These are phyloP conservation scores for Pulveroboletus ravenelii DNA, from an alignment of 768 basidiomycete genomes.

Conservation along the genomic window DNA sequence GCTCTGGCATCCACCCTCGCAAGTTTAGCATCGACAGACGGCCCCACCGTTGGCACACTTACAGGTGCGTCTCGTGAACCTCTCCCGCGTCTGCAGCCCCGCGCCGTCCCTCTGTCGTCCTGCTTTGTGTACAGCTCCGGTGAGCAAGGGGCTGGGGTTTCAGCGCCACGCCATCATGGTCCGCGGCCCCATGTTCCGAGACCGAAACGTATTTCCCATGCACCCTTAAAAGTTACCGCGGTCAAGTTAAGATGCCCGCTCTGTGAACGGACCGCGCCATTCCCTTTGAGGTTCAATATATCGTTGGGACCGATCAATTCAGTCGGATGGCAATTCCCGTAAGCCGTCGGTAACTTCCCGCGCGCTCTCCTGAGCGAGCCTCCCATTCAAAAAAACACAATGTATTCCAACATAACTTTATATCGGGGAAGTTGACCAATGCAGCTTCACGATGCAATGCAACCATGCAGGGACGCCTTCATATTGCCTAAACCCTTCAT, in stretches of 20 bases:
- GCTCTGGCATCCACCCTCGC: no score
- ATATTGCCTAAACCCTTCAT: constrained; percentile 8
- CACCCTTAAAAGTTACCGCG: neutral
- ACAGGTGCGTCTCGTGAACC: neutral
- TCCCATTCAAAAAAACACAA: constrained; percentile 3
- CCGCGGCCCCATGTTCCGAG: neutral
- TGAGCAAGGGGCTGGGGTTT: neutral
- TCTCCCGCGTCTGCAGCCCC: neutral
- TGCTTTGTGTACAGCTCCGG: neutral
- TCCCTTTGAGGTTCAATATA: neutral
- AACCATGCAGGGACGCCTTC: constrained; percentile 20
- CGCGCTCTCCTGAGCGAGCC: constrained; percentile 2
- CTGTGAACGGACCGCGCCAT: constrained; percentile 2
- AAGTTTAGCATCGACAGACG: neutral
- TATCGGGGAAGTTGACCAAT: neutral
- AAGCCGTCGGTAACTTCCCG: constrained; percentile 1
- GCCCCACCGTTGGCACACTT: neutral
- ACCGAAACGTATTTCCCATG: neutral
- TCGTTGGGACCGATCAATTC: constrained; percentile 5
- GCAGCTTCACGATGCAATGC: constrained; percentile 14
- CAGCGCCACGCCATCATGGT: neutral
- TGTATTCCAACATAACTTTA: neutral
- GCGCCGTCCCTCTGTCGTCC: neutral
- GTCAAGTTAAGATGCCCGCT: constrained; percentile 2
- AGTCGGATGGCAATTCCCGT: constrained; percentile 11